phyloP scores from a whole-genome alignment of 1,139 yeast genomes.

The Candida sp. region DNA sequence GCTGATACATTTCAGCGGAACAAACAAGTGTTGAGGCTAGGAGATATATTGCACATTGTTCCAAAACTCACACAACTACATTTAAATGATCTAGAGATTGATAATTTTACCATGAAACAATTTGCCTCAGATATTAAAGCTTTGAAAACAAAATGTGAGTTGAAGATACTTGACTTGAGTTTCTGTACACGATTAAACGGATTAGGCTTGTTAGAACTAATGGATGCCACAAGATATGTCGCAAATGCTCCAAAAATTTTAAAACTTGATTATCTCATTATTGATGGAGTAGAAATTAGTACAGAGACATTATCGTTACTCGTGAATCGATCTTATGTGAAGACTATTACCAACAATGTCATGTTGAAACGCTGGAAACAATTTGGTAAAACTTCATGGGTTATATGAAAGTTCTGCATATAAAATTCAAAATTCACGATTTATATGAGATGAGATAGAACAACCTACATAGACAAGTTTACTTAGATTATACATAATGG shows the following conservation, averaged over 20 bases:
- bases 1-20: slow-evolving; percentile 18
- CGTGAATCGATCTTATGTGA: slow-evolving; percentile 16
- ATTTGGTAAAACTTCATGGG: slow-evolving; percentile 30
- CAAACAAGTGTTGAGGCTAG: slow-evolving; percentile 14
- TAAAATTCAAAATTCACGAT: background rate
- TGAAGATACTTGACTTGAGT: slow-evolving; percentile 32
- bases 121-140: slow-evolving; percentile 22
- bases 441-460: slow-evolving; percentile 1
- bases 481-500: slow-evolving; percentile 14
- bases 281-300: slow-evolving; percentile 36
- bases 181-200: slow-evolving; percentile 36
- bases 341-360: slow-evolving; percentile 21
- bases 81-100: slow-evolving; percentile 36
- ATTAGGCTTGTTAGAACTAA: slow-evolving; percentile 34
- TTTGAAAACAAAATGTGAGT: slow-evolving; percentile 8
- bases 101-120: slow-evolving; percentile 29
- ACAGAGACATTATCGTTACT: slow-evolving; percentile 25
- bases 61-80: slow-evolving; percentile 23
- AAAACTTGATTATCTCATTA: slow-evolving; percentile 18
- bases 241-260: slow-evolving; percentile 5
- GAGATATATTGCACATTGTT: slow-evolving; percentile 18
- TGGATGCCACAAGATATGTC: slow-evolving; percentile 10
- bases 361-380: slow-evolving; percentile 29
- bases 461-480: background rate
- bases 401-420: slow-evolving; percentile 3